Conservation (phyloP, 148 eudicot species). For the Amaranthus palmeri region DNA sequence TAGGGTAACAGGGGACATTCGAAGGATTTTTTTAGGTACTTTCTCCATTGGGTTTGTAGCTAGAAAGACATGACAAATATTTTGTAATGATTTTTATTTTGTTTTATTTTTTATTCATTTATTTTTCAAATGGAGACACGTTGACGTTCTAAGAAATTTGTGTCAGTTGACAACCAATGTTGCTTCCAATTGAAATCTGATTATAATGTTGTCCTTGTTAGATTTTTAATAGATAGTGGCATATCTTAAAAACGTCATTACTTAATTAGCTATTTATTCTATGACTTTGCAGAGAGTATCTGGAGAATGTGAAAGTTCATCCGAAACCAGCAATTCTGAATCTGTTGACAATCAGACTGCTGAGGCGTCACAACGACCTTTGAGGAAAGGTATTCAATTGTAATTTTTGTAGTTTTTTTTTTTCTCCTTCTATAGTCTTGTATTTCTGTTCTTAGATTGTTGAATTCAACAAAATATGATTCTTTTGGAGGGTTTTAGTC, state of each 20-base stretch:
- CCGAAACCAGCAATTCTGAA: conserved; percentile 56
- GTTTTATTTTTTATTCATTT: too few species aligned
- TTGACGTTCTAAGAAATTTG: too few species aligned
- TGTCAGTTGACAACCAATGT: too few species aligned
- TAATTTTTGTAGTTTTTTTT: too few species aligned
- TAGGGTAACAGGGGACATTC: too few species aligned
- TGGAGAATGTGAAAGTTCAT: conserved; percentile 67
- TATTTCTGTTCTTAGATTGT: not conserved
- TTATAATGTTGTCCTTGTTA: not conserved
- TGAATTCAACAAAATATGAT: not conserved
- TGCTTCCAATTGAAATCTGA: too few species aligned
- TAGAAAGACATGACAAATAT: too few species aligned
- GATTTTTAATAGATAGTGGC: not conserved
- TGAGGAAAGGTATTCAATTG: conserved; percentile 58
- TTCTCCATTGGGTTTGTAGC: too few species aligned
- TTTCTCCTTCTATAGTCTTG: not conserved
- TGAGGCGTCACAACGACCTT: conserved; percentile 40
- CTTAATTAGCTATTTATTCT: conserved; percentile 5
- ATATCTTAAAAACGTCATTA: not conserved
- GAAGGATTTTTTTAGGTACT: too few species aligned
- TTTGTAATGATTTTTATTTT: too few species aligned
- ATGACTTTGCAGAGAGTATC: conserved; percentile 50
- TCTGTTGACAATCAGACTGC: conserved; percentile 35
- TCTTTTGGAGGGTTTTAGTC: not conserved
- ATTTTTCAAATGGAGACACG: too few species aligned